Conservation (phyloP, 176 grass and related monocot species). For the Panicum miliaceum region DNA sequence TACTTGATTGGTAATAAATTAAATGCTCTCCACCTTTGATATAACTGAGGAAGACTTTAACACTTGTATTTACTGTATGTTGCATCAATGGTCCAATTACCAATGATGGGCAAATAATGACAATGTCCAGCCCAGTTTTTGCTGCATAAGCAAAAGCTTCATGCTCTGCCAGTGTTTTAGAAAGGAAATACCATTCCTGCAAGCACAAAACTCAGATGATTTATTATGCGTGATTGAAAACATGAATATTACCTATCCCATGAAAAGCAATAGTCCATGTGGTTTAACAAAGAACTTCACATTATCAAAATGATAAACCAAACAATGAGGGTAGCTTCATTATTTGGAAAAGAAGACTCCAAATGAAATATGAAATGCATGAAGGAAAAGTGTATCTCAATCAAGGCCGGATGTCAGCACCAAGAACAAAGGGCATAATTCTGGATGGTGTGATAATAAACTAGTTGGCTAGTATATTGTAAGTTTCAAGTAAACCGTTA, state of each 20-base stretch:
- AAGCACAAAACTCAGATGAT: neutral
- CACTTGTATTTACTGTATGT: constrained; percentile 45
- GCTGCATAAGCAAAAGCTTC: constrained; percentile 48
- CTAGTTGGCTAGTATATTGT: neutral
- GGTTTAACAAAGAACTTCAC: neutral
- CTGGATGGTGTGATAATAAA: neutral
- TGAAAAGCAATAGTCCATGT: neutral
- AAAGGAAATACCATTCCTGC: constrained; percentile 55
- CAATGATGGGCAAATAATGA: constrained; percentile 41
- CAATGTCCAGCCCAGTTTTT: constrained; percentile 48
- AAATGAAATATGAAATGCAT: neutral
- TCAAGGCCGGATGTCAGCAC: neutral
- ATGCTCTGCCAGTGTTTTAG: constrained; percentile 45
- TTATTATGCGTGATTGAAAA: neutral
- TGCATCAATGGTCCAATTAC: constrained; percentile 48
- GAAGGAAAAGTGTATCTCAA: neutral
- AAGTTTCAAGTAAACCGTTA: neutral
- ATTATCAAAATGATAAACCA: neutral
- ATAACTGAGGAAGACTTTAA: constrained; percentile 13
- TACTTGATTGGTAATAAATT: neutral
- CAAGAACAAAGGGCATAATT: neutral
- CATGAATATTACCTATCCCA: neutral
- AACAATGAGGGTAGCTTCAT: neutral
- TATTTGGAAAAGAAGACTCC: too few species aligned
- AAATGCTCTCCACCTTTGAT: constrained; percentile 42